A percentile compares a stretch with the other conserved stretches of the same genome.
These are phyloP conservation scores for Mortierella hygrophila DNA, from an alignment of 192 early-diverging fungal species.

Conservation along the genomic window DNA sequence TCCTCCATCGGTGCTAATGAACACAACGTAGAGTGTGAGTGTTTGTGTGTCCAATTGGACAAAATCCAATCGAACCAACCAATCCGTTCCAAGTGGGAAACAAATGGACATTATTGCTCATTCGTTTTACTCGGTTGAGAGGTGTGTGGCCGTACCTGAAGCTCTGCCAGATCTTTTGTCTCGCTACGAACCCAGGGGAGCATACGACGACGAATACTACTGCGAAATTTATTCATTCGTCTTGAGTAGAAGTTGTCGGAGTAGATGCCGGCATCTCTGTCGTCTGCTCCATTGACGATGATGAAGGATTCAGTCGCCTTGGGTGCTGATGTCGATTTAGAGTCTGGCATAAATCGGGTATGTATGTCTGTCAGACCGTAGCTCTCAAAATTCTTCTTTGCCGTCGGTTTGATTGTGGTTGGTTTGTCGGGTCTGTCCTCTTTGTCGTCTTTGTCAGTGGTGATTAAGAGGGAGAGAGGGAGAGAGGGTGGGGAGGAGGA, in stretches of 20 bases:
- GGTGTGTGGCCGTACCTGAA: constrained; percentile 56
- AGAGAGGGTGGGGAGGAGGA: neutral
- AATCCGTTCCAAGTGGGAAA: neutral
- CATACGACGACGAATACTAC: constrained; percentile 54
- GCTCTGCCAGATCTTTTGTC: constrained; percentile 56
- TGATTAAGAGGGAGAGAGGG: neutral
- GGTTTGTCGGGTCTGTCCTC: neutral
- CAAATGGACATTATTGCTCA: neutral
- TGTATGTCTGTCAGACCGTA: neutral
- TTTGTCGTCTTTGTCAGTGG: neutral
- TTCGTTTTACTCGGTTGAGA: neutral
- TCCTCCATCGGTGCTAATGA: constrained; percentile 57
- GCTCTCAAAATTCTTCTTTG: neutral
- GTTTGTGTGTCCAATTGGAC: neutral
- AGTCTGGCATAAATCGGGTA: neutral
- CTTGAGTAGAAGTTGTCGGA: constrained; percentile 63
- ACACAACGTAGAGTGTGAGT: neutral
- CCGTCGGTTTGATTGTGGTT: neutral
- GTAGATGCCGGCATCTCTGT: constrained; percentile 66
- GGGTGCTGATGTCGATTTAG: neutral
- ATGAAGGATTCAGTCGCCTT: constrained; percentile 25
- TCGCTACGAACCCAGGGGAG: constrained; percentile 62
- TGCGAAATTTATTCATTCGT: constrained; percentile 55
- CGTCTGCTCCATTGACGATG: constrained; percentile 45
- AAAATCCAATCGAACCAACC: too few relatives aligned